Percentiles rank a stretch among this genome's conserved stretches.
phyloP scores from a whole-genome alignment of 2,329 filamentous ascomycete species.

The Epichloe aotearoae region DNA sequence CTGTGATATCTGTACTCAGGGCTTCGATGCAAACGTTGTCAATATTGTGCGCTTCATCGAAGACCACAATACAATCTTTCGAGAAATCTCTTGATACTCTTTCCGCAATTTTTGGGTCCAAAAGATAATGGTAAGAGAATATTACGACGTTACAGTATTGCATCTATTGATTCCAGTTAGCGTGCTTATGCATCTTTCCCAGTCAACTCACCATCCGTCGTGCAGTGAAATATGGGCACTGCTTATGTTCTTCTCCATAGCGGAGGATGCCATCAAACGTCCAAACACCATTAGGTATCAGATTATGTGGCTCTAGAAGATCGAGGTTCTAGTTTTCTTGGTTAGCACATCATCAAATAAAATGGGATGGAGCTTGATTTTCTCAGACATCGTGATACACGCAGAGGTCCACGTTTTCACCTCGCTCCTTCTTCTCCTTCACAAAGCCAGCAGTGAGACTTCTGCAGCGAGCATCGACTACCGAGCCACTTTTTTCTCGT shows the following conservation, averaged over 20 bases:
- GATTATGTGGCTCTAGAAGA: conserved; percentile 82
- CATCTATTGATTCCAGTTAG: conserved; percentile 46
- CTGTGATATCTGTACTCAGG: conserved; percentile 88
- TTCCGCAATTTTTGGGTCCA: conserved; percentile 96
- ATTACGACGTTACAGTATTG: conserved; percentile 99
- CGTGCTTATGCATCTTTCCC: conserved; percentile 2
- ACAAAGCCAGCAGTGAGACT: conserved; percentile 94
- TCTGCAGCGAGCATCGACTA: conserved; percentile 92
- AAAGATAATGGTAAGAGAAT: conserved; percentile 95
- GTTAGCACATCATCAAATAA: neutral
- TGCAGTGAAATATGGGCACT: conserved; percentile 94
- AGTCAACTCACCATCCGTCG: conserved; percentile 64
- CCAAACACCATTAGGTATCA: conserved; percentile 91
- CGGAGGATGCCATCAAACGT: conserved; percentile 78
- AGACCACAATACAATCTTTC: conserved; percentile 96
- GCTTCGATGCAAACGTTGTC: conserved; percentile 99
- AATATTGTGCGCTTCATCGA: conserved; percentile 98
- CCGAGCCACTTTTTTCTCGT: conserved; percentile 82
- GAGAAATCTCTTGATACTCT: conserved; percentile 89
- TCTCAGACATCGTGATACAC: conserved; percentile 75
- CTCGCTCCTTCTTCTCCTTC: conserved; percentile 91
- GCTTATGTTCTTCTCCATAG: conserved; percentile 91
- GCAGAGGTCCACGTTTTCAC: conserved; percentile 88
- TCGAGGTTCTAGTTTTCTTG: conserved; percentile 59
- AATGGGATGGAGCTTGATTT: neutral